Conservation (phyloP, 306 rosid species). For the Corylus heterophylla region DNA sequence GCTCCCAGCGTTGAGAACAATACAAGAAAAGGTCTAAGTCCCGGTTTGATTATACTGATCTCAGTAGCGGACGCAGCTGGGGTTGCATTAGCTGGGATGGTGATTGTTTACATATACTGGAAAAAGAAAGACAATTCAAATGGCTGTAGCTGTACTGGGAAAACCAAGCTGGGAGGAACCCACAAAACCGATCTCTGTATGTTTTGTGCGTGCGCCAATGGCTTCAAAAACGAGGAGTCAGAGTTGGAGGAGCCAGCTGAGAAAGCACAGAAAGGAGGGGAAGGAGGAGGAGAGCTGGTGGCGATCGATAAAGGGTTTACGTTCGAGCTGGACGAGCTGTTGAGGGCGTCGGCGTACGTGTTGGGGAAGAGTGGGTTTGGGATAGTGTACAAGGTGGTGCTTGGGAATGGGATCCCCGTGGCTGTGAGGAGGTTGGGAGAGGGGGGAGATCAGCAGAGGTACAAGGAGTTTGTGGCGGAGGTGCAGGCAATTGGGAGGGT, state of each 20-base stretch:
- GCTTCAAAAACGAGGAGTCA: constrained; percentile 63
- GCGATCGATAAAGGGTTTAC: constrained; percentile 86
- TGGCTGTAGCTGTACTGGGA: constrained; percentile 82
- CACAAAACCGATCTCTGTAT: constrained; percentile 39
- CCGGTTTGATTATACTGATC: constrained; percentile 74
- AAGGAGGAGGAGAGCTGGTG: constrained; percentile 75
- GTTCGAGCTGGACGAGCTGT: constrained; percentile 89
- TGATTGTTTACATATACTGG: constrained; percentile 81
- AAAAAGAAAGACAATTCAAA: constrained; percentile 63
- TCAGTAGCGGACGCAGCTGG: constrained; percentile 86
- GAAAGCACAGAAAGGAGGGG: constrained; percentile 33
- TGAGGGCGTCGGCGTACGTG: constrained; percentile 94
- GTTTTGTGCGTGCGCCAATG: constrained; percentile 49
- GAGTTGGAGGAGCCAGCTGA: constrained; percentile 63
- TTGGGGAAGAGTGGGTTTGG: constrained; percentile 96
- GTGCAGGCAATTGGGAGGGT: constrained; percentile 88
- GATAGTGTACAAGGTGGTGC: constrained; percentile 95
- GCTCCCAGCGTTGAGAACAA: constrained; percentile 12
- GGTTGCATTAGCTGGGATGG: constrained; percentile 69
- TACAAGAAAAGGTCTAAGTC: constrained; percentile 52
- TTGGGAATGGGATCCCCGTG: constrained; percentile 92
- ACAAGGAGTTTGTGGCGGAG: constrained; percentile 87
- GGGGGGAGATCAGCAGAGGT: constrained; percentile 87
- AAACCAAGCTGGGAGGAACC: constrained; percentile 54
- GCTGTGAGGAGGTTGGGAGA: constrained; percentile 96